phyloP scores from a whole-genome alignment of 106 monocot genomes.

The Allium fistulosum region DNA sequence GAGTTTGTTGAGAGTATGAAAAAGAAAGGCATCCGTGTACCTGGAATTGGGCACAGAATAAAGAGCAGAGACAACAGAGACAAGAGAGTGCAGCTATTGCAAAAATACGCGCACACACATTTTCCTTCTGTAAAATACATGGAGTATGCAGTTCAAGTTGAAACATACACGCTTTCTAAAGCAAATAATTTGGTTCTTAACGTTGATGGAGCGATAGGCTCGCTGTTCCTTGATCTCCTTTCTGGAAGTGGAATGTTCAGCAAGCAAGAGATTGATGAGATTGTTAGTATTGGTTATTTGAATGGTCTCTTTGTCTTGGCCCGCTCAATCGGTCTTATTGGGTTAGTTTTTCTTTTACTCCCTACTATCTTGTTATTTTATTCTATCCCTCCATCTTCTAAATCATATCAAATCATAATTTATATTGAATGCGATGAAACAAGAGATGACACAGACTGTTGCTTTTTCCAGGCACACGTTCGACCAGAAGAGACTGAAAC shows the following conservation, averaged over 20 bases:
- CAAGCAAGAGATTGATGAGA: conserved; percentile 95
- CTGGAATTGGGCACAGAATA: conserved; percentile 98
- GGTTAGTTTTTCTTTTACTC: conserved; percentile 29
- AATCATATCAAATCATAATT: too few relatives aligned
- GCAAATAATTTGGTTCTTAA: conserved; percentile 95
- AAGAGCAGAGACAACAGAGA: conserved; percentile 98
- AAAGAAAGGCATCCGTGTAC: conserved; percentile 96
- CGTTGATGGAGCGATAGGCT: conserved; percentile 95
- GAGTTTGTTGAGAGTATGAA: conserved; percentile 99
- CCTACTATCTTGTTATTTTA: too few relatives aligned
- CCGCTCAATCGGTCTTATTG: conserved; percentile 90
- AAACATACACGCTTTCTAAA: conserved; percentile 87
- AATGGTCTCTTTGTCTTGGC: conserved; percentile 96
- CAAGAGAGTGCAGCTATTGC: conserved; percentile 91
- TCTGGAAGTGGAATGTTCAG: conserved; percentile 93
- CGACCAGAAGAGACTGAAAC: conserved; percentile 94
- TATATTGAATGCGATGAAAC: too few relatives aligned
- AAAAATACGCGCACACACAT: conserved; percentile 70
- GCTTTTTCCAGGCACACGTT: conserved; percentile 70
- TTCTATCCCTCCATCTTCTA: too few relatives aligned
- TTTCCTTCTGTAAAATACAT: conserved; percentile 96
- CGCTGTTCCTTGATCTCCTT: conserved; percentile 95
- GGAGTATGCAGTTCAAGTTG: conserved; percentile 94
- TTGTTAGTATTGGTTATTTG: conserved; percentile 85
- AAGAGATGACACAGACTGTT: too few relatives aligned